These are phyloP conservation scores for Punctularia strigosozonata DNA, from an alignment of 768 basidiomycete genomes.

Conservation along the genomic window DNA sequence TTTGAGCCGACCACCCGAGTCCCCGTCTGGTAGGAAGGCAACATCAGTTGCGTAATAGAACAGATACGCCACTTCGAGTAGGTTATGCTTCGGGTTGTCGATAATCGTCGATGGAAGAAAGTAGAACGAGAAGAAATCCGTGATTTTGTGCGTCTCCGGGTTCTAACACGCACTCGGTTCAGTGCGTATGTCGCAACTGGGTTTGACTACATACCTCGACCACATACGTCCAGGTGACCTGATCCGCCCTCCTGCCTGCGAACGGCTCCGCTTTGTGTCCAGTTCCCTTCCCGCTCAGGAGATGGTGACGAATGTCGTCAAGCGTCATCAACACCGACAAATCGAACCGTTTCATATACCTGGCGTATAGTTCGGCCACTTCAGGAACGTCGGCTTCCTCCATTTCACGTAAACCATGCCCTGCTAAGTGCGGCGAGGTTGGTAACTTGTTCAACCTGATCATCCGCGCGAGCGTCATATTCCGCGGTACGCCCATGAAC, in stretches of 20 bases:
- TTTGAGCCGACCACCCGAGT: slow-evolving; percentile 34
- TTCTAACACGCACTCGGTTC: slow-evolving; percentile 40
- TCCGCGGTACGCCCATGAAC: slow-evolving; percentile 81
- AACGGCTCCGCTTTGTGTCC: slow-evolving; percentile 33
- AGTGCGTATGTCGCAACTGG: too few relatives aligned
- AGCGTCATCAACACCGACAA: slow-evolving; percentile 63
- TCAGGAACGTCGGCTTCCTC: slow-evolving; percentile 62
- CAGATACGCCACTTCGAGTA: slow-evolving; percentile 88
- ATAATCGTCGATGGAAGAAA: slow-evolving; percentile 92
- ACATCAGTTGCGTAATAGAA: slow-evolving; percentile 88
- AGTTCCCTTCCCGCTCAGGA: slow-evolving; percentile 73
- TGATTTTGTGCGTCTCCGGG: slow-evolving; percentile 69
- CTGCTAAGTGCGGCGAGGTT: slow-evolving; percentile 26
- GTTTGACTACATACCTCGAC: slow-evolving; percentile 83
- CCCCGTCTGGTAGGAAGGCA: too few relatives aligned
- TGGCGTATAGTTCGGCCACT: slow-evolving; percentile 57
- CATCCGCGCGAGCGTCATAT: slow-evolving; percentile 87
- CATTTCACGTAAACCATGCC: slow-evolving; percentile 76
- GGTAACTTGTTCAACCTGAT: slow-evolving; percentile 65
- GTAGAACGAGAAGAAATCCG: slow-evolving; percentile 96
- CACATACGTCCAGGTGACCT: slow-evolving; percentile 95
- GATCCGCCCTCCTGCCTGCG: slow-evolving; percentile 47
- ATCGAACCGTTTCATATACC: slow-evolving; percentile 80
- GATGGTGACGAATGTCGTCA: slow-evolving; percentile 79
- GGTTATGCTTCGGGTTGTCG: slow-evolving; percentile 51